Conservation (phyloP, 2,329 filamentous ascomycete genomes). For the Clarireedia hainanense region DNA sequence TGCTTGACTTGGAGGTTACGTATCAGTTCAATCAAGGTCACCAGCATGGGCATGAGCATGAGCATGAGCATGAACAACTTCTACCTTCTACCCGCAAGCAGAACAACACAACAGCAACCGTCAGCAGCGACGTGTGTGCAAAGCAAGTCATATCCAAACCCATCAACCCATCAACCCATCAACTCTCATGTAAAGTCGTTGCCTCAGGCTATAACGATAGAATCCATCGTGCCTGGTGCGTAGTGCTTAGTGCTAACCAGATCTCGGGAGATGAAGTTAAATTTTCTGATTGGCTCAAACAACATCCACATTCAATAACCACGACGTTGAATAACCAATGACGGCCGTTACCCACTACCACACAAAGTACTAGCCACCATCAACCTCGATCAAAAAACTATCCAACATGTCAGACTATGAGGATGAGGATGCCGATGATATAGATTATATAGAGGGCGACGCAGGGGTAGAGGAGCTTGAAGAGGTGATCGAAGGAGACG, state of each 20-base stretch:
- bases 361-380: not conserved
- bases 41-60: no score
- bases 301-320: not conserved
- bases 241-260: no score
- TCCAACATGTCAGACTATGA: not conserved
- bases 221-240: no score
- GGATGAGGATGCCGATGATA: conserved; percentile 2
- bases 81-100: no score
- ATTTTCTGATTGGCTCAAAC: not conserved
- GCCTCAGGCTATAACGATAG: no score
- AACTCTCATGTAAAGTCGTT: no score
- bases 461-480: not conserved
- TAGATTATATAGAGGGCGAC: not conserved
- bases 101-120: not conserved
- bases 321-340: not conserved
- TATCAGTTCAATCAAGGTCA: no score
- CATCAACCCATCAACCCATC: no score
- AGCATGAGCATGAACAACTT: no score
- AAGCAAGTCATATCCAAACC: no score
- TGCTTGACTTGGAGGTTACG: no score
- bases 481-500: not conserved
- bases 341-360: no score
- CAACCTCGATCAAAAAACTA: not conserved
- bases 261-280: not conserved
- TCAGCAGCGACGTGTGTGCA: not conserved